Percentiles rank a stretch among this genome's conserved stretches.
These are phyloP conservation scores for Penicillium nucicola DNA, from an alignment of 495 filamentous ascomycete species.

Conservation along the genomic window DNA sequence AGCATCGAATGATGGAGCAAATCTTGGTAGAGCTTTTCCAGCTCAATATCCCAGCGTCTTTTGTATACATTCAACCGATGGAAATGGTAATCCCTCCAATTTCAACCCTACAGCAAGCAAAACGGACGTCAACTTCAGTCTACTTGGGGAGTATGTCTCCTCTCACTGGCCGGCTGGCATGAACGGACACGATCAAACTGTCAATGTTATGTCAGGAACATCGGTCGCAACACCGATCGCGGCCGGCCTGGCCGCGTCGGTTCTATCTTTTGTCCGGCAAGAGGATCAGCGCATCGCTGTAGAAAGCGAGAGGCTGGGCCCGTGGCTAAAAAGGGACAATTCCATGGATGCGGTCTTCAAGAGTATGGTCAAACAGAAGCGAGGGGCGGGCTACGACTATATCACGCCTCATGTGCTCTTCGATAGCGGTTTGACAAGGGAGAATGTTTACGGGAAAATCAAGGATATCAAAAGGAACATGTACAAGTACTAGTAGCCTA, in stretches of 20 bases:
- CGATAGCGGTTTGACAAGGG: conserved; percentile 18
- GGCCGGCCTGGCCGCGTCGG: conserved; percentile 24
- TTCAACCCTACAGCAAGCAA: conserved; percentile 32
- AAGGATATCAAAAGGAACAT: conserved; percentile 19
- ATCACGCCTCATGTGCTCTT: conserved; percentile 28
- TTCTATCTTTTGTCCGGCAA: conserved; percentile 25
- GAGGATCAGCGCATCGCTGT: conserved; percentile 15
- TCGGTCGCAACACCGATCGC: conserved; percentile 34
- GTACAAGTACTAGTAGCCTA: conserved; percentile 11
- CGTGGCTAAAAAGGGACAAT: conserved; percentile 21
- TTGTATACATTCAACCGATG: conserved; percentile 35
- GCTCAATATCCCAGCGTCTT: conserved; percentile 30
- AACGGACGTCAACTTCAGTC: conserved; percentile 30
- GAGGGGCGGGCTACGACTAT: conserved; percentile 27
- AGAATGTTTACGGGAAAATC: conserved; percentile 20
- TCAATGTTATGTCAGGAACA: conserved; percentile 25
- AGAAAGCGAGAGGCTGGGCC: conserved; percentile 18
- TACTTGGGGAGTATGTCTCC: conserved; percentile 30
- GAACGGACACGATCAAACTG: conserved; percentile 16
- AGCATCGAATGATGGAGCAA: conserved; percentile 34
- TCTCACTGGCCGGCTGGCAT: conserved; percentile 25
- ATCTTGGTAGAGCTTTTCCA: conserved; percentile 29
- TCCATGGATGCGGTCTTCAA: conserved; percentile 28
- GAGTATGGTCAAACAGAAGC: conserved; percentile 23
- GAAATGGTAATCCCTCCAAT: conserved; percentile 27